Base-by-base conservation (phyloP, 768 basidiomycete genomes). In the Leccinum uliginosum region DNA sequence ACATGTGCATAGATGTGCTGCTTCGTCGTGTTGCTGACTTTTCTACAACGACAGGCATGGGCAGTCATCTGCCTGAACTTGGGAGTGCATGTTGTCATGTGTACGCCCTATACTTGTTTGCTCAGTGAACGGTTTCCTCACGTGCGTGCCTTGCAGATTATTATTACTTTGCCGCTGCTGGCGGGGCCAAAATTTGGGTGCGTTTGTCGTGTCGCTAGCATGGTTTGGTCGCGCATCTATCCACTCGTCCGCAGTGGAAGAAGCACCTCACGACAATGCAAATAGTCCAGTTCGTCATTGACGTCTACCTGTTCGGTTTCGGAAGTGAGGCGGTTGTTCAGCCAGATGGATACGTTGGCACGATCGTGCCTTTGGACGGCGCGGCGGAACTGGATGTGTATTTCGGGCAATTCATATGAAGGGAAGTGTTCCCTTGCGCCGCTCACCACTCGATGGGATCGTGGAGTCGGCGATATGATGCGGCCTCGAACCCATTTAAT, bases 131-230 rank as follows among this genome's bases (percentile, higher is more conserved):
- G 14, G 30, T 34, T 30, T 29, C 40, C 30, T 48, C n/a, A 53
- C 40, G 38, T 58, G 3, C 19, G 11, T 26, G 50, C n/a, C 11
- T 27, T 51, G 9, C 67, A 94, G 93, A 98, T 78, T 98, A 97
- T 76, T 98, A 98, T 75, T 98, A 98, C 76, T 97, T 87, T 71
- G 91, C 91, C n/a, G 91, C 93, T 35, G 93, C 95, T 53, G 93
- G 93, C 14, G 67, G 68, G 6, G 38, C 57, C 21, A 70, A 59
- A 50, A 23, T 57, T 7, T 68, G 68, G 68, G 68, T 68, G 34
- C 46, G 58, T 59, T 19, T 3, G 43, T 12, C 29, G 11, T 12
- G 10, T n/a, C n/a, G 1, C 5, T 24, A 17, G 6, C 17, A 6
- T 43, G 11, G 19, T 49, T 32, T 43, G 15, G 24, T 34, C 27